Percentiles rank a stretch among this genome's conserved stretches.
phyloP scores from a whole-genome alignment of 495 filamentous ascomycete species.

The Annulohypoxylon maeteangense region DNA sequence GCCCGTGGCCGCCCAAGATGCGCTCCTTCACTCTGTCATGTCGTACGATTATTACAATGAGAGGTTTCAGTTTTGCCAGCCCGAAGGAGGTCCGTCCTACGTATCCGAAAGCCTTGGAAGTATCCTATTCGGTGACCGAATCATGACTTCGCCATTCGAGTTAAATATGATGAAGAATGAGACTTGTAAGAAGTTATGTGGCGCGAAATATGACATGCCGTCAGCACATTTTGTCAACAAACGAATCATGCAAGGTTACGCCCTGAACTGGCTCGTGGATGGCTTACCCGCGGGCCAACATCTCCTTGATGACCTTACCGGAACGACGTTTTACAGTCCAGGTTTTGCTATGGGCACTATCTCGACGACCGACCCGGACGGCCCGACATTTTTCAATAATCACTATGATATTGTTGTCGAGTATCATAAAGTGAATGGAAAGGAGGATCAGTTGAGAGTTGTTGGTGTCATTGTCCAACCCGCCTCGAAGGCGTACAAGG shows the following conservation, averaged over 20 bases:
- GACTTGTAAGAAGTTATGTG: constrained; percentile 82
- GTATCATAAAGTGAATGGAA: constrained; percentile 77
- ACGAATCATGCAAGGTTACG: constrained; percentile 82
- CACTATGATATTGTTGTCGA: constrained; percentile 96
- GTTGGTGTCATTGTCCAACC: constrained; percentile 92
- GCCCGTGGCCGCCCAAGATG: constrained; percentile 79
- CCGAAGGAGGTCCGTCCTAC: constrained; percentile 75
- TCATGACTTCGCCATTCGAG: constrained; percentile 90
- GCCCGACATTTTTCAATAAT: constrained; percentile 78
- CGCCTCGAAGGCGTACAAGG: constrained; percentile 71
- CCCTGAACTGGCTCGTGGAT: constrained; percentile 95
- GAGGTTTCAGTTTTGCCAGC: constrained; percentile 85
- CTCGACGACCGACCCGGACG: constrained; percentile 57
- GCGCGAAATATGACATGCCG: constrained; percentile 70
- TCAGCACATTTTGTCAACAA: constrained; percentile 82
- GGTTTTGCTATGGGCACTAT: constrained; percentile 85
- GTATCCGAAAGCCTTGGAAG: constrained; percentile 91
- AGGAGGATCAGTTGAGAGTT: constrained; percentile 75
- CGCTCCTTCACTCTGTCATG: constrained; percentile 86
- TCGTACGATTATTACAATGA: constrained; percentile 95
- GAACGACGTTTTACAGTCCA: constrained; percentile 81
- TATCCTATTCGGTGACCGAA: constrained; percentile 96
- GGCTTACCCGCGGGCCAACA: constrained; percentile 89
- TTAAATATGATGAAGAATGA: constrained; percentile 86
- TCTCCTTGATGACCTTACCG: constrained; percentile 75